Conservation (phyloP, 2,329 filamentous ascomycete genomes). For the Scedosporium minutisporum region DNA sequence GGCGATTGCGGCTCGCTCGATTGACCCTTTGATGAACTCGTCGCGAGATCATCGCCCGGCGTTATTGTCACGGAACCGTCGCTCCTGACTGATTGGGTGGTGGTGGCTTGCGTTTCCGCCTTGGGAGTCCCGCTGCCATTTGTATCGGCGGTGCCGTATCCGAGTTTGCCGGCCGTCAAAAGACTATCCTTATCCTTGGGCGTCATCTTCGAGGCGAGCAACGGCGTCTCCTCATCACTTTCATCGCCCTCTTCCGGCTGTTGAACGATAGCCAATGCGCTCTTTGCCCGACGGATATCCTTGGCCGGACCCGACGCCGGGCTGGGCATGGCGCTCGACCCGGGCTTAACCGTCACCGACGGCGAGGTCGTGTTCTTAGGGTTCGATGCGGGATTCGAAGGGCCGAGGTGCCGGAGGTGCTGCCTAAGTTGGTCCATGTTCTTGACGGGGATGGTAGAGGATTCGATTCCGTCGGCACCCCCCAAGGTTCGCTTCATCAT, state of each 20-base stretch:
- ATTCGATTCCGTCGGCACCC: slow-evolving; percentile 39
- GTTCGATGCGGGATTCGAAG: slow-evolving; percentile 56
- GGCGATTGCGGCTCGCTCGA: neutral
- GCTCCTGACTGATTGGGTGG: neutral
- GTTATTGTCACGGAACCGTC: neutral
- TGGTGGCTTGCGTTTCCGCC: neutral
- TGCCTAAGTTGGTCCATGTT: slow-evolving; percentile 54
- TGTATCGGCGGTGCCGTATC: neutral
- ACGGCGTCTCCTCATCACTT: slow-evolving; percentile 20
- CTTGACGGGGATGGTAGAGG: slow-evolving; percentile 37
- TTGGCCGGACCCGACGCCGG: neutral
- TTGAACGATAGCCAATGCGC: neutral
- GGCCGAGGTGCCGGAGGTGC: slow-evolving; percentile 55
- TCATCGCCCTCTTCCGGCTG: slow-evolving; percentile 7
- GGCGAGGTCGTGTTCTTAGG: slow-evolving; percentile 52
- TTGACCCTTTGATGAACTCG: neutral
- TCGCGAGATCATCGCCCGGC: neutral
- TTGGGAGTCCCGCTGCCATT: neutral
- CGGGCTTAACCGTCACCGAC: slow-evolving; percentile 57
- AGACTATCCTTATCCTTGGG: neutral
- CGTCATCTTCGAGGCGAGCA: slow-evolving; percentile 7
- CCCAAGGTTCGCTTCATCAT: slow-evolving; percentile 49
- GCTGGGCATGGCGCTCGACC: neutral
- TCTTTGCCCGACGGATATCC: neutral
- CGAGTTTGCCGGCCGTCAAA: neutral